phyloP scores from a whole-genome alignment of 805 yeast genomes.

The Dipodascus geniculatus region DNA sequence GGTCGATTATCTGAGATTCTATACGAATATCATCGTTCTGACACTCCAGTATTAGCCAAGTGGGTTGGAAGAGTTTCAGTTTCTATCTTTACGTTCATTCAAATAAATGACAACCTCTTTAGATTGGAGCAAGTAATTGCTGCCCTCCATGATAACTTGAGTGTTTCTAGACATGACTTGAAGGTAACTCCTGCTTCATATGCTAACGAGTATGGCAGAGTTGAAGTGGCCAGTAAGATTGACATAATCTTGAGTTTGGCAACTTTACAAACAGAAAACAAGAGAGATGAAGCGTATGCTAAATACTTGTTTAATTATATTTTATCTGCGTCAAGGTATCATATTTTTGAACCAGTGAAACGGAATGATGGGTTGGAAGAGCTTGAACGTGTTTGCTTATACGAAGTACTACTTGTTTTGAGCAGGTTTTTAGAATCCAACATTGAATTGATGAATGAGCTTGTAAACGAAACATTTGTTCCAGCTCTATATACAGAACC shows the following conservation, averaged over 20 bases:
- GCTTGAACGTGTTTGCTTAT: conserved; percentile 46
- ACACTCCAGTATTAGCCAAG: background rate
- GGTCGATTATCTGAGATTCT: conserved; percentile 45
- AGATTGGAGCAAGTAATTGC: conserved; percentile 49
- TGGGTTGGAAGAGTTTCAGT: conserved; percentile 47
- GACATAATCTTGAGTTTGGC: conserved; percentile 37
- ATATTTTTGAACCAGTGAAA: conserved; percentile 38
- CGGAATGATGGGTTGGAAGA: conserved; percentile 64
- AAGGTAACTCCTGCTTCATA: conserved; percentile 32
- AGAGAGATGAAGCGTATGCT: conserved; percentile 3
- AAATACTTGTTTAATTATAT: conserved; percentile 21
- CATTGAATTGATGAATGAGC: conserved; percentile 17
- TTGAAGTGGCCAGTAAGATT: conserved; percentile 44
- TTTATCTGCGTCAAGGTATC: conserved; percentile 28
- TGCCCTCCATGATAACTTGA: conserved; percentile 32
- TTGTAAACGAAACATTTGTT: conserved; percentile 16
- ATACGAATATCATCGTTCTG: conserved; percentile 14
- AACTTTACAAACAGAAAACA: background rate
- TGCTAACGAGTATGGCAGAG: conserved; percentile 38
- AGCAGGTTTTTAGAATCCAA: conserved; percentile 24
- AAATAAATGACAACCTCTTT: conserved; percentile 45
- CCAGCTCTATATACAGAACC: conserved; percentile 46
- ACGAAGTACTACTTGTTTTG: conserved; percentile 37
- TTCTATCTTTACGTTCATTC: conserved; percentile 35
- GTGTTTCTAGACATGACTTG: conserved; percentile 21